Base-by-base conservation (phyloP, 202 grass and related monocot species). In the Digitaria exilis region DNA sequence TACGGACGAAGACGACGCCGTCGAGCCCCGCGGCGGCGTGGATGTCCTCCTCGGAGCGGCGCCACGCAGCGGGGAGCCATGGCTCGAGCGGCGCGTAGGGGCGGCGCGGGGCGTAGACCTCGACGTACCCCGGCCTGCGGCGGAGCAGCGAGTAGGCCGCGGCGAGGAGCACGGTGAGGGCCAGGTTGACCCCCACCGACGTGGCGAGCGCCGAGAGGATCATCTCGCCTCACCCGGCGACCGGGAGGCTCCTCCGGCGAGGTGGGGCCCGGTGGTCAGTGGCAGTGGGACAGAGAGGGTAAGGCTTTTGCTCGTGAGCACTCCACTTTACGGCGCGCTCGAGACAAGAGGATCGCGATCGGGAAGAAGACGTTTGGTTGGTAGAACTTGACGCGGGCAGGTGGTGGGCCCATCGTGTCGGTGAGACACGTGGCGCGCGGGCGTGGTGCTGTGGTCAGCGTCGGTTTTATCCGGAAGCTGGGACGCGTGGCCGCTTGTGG, bases 141-240 rank as follows among this genome's bases (percentile, higher is more conserved):
- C 93, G 96, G 78, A 98, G 87, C 55, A 98, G 81, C 65, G 93
- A 73, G 90, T 94, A 98, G 44, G 82, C 85, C 41, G 80, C 75
- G 22, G 81, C 90, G 64, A 95, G 90, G 45, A 98, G 83, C 67
- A 94, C 41, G 62, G 85, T 90, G 43, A 95, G 80, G 69, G 84
- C 89, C 48, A 98, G 83, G 85, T 95, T 98, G 75, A 98, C 69
- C 65, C 92, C 92, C 81, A 98, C 92, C 56, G 96, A 82, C 84
- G 96, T 98, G 48, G 88, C 72, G 19, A 95, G 83, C 88, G 96
- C 96, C 43, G 96, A 98, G 82, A 98, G 77, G 86, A 98, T 92
- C 92, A 93, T 95, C 43, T 43, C 79, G 70, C 31, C 57, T 12
- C 25, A 25, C 48, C 43, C 63, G 19, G 17, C 35, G 4, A 29